These are phyloP conservation scores for Tagetes patula DNA, from an alignment of 129 eudicot species.

Conservation along the genomic window DNA sequence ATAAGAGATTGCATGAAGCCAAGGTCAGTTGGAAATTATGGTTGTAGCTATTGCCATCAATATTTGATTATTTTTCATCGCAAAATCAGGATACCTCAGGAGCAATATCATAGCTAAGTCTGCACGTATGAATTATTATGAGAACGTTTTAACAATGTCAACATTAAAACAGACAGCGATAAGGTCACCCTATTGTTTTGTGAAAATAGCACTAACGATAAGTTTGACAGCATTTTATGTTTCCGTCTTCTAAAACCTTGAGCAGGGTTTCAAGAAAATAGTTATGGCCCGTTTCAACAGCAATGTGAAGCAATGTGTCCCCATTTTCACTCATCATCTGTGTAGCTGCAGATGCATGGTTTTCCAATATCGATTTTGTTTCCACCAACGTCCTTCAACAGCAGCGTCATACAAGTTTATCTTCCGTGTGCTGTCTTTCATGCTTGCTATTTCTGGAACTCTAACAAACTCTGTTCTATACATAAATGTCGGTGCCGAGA, in stretches of 20 bases:
- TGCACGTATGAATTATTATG: constrained; percentile 1
- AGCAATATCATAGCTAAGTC: constrained; percentile 13
- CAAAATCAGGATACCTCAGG: neutral
- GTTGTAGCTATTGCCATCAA: constrained; percentile 13
- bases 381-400: constrained; percentile 22
- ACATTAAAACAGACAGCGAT: neutral
- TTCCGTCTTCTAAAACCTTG: neutral
- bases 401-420: neutral
- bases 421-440: too few relatives aligned
- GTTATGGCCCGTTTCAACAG: constrained; percentile 21
- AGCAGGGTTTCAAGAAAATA: constrained; percentile 3
- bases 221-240: neutral
- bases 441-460: neutral
- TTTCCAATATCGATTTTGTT: constrained; percentile 19
- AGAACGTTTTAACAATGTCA: neutral
- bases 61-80: neutral
- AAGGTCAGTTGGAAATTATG: constrained; percentile 13
- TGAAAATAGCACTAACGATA: constrained; percentile 1
- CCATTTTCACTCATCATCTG: neutral
- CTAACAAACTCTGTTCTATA: neutral
- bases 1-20: neutral
- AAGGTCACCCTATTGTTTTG: constrained; percentile 21
- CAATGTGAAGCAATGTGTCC: constrained; percentile 20
- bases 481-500: too few relatives aligned
- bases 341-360: neutral